phyloP scores from a whole-genome alignment of 2,329 filamentous ascomycete species.

The Lachnellula willkommii region DNA sequence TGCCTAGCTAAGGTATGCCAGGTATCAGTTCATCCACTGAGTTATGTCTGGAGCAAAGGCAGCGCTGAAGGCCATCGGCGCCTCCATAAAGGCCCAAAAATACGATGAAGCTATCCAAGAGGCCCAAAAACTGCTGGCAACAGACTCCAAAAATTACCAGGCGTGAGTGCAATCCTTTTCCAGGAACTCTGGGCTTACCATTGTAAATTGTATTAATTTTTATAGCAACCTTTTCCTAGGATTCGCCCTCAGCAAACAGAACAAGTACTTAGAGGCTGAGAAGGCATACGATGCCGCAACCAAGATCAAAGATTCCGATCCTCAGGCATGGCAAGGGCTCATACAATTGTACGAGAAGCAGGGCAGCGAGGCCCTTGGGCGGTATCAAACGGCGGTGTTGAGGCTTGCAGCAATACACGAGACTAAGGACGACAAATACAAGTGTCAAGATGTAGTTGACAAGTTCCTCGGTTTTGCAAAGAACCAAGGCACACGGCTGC shows the following conservation, averaged over 20 bases:
- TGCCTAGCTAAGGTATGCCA: constrained; percentile 14
- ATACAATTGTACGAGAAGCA: constrained; percentile 81
- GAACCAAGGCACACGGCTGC: constrained; percentile 62
- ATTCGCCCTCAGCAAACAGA: constrained; percentile 74
- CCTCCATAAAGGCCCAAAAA: constrained; percentile 70
- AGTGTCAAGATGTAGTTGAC: constrained; percentile 64
- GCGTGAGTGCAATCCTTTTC: constrained; percentile 48
- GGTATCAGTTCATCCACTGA: not conserved
- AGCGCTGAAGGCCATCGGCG: constrained; percentile 73
- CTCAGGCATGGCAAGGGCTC: constrained; percentile 87
- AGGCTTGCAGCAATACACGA: constrained; percentile 71
- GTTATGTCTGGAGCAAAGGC: constrained; percentile 50
- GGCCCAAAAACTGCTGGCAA: constrained; percentile 62
- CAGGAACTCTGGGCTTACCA: not conserved
- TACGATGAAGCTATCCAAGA: constrained; percentile 70
- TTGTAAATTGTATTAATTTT: constrained; percentile 8
- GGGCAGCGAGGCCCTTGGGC: constrained; percentile 59
- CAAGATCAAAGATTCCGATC: constrained; percentile 64
- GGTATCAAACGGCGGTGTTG: constrained; percentile 69
- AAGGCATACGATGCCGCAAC: constrained; percentile 69
- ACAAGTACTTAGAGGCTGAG: constrained; percentile 67
- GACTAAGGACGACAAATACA: constrained; percentile 58
- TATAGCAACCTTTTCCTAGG: constrained; percentile 76
- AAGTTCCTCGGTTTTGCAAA: constrained; percentile 74
- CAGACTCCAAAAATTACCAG: constrained; percentile 76